Conservation (phyloP, 345 rosid genomes). For the Eucalyptus polybractea region DNA sequence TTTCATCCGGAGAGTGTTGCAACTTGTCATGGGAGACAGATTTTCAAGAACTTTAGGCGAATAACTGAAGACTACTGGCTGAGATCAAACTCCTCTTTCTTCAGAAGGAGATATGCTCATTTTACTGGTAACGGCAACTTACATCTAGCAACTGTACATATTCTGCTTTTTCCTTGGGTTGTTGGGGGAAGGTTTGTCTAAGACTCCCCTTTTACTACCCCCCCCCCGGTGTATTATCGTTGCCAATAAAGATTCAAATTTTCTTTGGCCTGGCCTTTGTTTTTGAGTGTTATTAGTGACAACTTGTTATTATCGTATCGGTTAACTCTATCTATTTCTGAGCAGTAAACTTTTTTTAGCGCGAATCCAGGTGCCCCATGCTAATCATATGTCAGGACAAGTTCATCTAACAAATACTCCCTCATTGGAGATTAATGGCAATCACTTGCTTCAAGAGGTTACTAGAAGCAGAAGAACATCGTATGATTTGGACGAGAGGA, state of each 20-base stretch:
- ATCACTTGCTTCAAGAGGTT: constrained; percentile 10
- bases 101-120: constrained; percentile 14
- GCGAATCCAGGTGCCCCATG: constrained; percentile 55
- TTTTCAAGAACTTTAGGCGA: constrained; percentile 70
- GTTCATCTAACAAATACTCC: constrained; percentile 15
- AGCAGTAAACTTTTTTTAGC: constrained; percentile 66
- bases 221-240: background rate
- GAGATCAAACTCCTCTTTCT: constrained; percentile 16
- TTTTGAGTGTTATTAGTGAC: background rate
- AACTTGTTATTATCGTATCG: background rate
- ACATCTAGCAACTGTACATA: background rate
- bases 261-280: background rate
- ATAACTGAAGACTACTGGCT: constrained; percentile 72
- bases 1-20: constrained; percentile 99
- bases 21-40: constrained; percentile 59
- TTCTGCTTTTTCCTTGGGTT: background rate
- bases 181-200: background rate
- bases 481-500: constrained; percentile 7
- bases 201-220: background rate
- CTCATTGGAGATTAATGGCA: constrained; percentile 10
- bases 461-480: constrained; percentile 2
- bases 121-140: constrained; percentile 37
- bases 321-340: constrained; percentile 1
- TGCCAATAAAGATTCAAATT: background rate
- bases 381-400: constrained; percentile 24